Evolutionary conservation across 257 asterid species (phyloP).

Genomic region (Coffea canephora): DNA sequence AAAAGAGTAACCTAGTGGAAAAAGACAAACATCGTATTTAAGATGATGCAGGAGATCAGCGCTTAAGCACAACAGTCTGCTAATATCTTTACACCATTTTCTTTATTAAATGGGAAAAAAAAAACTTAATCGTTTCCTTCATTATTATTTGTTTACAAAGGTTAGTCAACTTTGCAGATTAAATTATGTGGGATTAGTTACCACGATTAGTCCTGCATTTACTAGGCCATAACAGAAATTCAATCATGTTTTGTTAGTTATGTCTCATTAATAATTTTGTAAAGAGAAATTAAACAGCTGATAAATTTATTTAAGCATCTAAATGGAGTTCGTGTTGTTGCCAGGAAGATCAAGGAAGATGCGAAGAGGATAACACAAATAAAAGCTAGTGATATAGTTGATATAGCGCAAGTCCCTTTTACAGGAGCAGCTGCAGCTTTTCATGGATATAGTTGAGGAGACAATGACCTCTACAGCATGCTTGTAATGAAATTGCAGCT

Average conservation of each 20-base stretch:
- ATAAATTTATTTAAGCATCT: constrained; percentile 1
- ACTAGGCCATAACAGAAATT: no score
- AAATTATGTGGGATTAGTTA: no score
- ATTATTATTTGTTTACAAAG: no score
- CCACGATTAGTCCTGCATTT: no score
- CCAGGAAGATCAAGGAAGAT: background rate
- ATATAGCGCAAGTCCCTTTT: background rate
- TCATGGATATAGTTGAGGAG: constrained; percentile 3
- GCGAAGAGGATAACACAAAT: background rate
- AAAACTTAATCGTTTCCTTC: no score
- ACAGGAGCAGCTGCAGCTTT: background rate
- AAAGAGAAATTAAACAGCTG: background rate
- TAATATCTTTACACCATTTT: no score
- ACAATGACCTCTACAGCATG: constrained; percentile 80
- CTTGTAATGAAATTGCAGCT: constrained; percentile 75
- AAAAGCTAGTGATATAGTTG: background rate
- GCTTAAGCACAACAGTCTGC: no score
- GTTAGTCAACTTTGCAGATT: background rate
- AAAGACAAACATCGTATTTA: background rate
- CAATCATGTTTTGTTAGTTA: no score
- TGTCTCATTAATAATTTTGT: background rate
- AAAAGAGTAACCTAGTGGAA: no score
- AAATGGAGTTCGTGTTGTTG: background rate
- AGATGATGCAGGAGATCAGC: no score
- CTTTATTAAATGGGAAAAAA: no score